A percentile compares a stretch with the other conserved stretches of the same genome.
phyloP scores from a whole-genome alignment of 345 rosid genomes.

The Syzygium aqueum region DNA sequence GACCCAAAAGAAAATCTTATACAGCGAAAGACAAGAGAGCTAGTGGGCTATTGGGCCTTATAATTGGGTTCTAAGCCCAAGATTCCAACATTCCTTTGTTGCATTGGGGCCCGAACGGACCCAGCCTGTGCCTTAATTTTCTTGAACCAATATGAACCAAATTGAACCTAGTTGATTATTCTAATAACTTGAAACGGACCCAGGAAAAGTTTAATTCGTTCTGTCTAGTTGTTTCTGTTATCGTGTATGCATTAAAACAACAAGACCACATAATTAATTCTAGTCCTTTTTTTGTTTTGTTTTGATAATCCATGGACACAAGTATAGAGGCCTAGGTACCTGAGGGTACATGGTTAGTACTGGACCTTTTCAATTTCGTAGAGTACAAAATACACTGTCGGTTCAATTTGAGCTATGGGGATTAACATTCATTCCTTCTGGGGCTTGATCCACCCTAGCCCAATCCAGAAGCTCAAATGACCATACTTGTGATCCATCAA shows the following conservation, averaged over 20 bases:
- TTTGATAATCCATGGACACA: not conserved
- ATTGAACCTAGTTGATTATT: no score
- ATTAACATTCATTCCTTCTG: not conserved
- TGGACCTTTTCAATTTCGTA: no score
- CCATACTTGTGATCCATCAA: no score
- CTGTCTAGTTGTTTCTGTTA: not conserved
- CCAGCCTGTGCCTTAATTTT: not conserved
- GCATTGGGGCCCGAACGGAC: no score
- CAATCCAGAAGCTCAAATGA: not conserved
- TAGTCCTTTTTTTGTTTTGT: no score
- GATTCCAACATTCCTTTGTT: not conserved
- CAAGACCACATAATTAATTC: not conserved
- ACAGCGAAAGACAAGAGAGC: not conserved
- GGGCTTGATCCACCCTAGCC: not conserved
- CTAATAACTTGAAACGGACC: no score
- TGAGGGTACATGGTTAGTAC: no score
- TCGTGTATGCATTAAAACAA: not conserved
- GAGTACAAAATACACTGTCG: not conserved
- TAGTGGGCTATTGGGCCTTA: not conserved
- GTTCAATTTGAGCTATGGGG: not conserved
- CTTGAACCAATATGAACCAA: fast-evolving
- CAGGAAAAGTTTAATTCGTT: not conserved
- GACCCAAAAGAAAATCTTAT: no score
- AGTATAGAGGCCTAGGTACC: not conserved
- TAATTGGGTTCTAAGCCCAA: not conserved